These are phyloP conservation scores for Staphylotrichum tortipilum DNA, from an alignment of 495 filamentous ascomycete genomes.

Conservation along the genomic window DNA sequence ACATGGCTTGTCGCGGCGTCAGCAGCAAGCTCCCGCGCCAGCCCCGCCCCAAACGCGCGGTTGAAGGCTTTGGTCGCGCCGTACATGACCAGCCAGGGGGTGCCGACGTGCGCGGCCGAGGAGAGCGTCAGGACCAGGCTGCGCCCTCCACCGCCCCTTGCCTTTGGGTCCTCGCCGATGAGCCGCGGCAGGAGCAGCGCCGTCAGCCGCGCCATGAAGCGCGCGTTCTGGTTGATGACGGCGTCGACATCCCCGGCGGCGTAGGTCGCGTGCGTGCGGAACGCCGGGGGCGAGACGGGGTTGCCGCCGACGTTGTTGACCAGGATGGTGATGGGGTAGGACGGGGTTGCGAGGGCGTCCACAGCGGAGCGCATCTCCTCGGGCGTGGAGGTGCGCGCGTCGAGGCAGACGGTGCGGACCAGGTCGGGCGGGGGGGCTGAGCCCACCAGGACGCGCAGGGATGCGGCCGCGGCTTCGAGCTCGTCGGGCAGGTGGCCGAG, in stretches of 20 bases:
- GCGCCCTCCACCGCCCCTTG: background rate
- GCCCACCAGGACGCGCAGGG: constrained; percentile 7
- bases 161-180: constrained; percentile 1
- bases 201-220: constrained; percentile 32
- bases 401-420: background rate
- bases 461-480: constrained; percentile 8
- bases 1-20: constrained; percentile 12
- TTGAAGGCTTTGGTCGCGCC: constrained; percentile 23
- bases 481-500: constrained; percentile 35
- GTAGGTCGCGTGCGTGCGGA: constrained; percentile 15
- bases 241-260: constrained; percentile 20
- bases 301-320: constrained; percentile 27
- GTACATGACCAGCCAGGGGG: constrained; percentile 25
- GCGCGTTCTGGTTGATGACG: constrained; percentile 25
- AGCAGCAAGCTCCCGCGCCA: constrained; percentile 19
- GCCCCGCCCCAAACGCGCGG: constrained; percentile 14
- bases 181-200: constrained; percentile 21
- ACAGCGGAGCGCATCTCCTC: background rate
- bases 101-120: constrained; percentile 20
- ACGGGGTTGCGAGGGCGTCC: background rate
- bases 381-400: background rate
- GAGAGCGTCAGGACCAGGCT: constrained; percentile 22
- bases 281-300: constrained; percentile 14
- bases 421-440: background rate
- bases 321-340: constrained; percentile 20